Evolutionary conservation across 495 filamentous ascomycete species (phyloP), one percentile per base, ranked within the genome.

Genomic region (Penicillium tannophilum): DNA sequence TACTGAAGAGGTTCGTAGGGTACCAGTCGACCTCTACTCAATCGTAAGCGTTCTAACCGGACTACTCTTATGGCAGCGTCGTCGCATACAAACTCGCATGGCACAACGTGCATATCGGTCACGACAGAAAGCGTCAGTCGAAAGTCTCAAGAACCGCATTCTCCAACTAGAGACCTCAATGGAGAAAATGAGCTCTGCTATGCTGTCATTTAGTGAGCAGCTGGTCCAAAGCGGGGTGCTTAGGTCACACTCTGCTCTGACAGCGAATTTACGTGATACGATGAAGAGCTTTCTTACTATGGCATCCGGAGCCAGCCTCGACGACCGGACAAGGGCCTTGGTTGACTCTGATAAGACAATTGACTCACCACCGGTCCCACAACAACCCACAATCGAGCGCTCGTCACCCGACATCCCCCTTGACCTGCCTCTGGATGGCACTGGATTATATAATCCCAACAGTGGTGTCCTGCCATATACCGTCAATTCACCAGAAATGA

Each of bases 21-120:
- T 41, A 35, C 11, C 9, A 12, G 11, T 35, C 33, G 11, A 35
- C 33, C 31, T 11, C 33, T 9, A 11, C 3, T 6, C 6, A 35
- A 10, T 35, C 4, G 2, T 35, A 9, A 35, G 11, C 8, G 8
- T 35, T 9, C 26, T 28, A 28, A 28, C 26, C 2, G 26, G 26
- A 28, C 26, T 6, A 28, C 26, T 28, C 6, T n/a, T n/a, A 14
- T 5, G 12, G 26, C 64, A 96, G 90, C 85, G 90, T 48, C 86
- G 91, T 35, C 83, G 91, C 51, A 92, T 88, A n/a, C 91, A 96
- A 73, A 93, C 93, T 54, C 86, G 91, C 39, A 80, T 94, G 55
- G 91, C 91, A 10, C 91, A 96, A 66, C 81, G 91, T 33, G 90
- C 91, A 2, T 95, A 96, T 65, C 86, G 91, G 10, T 84, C 90